Conservation (phyloP, 2,329 filamentous ascomycete species). For the Fusarium liriodendri region DNA sequence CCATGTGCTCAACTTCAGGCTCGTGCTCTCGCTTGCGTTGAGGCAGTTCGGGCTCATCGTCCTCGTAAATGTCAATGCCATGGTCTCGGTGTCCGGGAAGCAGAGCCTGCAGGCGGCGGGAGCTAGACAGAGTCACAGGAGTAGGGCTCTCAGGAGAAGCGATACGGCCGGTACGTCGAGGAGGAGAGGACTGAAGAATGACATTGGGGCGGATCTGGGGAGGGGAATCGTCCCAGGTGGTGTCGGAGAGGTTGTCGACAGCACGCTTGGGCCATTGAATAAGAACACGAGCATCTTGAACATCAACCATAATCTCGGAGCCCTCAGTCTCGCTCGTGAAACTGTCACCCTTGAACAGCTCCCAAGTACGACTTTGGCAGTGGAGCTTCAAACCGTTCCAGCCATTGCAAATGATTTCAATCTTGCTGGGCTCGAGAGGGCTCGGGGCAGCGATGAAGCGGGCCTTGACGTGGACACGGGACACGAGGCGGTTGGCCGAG, state of each 20-base stretch:
- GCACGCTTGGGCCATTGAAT: conserved; percentile 82
- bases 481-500: conserved; percentile 91
- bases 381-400: conserved; percentile 97
- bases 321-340: conserved; percentile 91
- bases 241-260: conserved; percentile 69
- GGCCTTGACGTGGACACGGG: conserved; percentile 91
- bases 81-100: conserved; percentile 54
- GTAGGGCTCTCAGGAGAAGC: conserved; percentile 80
- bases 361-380: conserved; percentile 88
- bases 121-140: conserved; percentile 55
- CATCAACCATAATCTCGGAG: conserved; percentile 93
- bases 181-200: conserved; percentile 69
- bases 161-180: conserved; percentile 68
- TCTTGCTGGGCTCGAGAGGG: conserved; percentile 76
- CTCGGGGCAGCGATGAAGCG: conserved; percentile 79
- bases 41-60: conserved; percentile 67
- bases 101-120: conserved; percentile 58
- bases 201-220: conserved; percentile 46
- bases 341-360: conserved; percentile 86
- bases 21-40: conserved; percentile 56
- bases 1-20: conserved; percentile 32
- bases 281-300: conserved; percentile 91
- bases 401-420: conserved; percentile 91
- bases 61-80: conserved; percentile 79
- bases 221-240: conserved; percentile 76